These are phyloP conservation scores for Pterocarpus santalinus DNA, from an alignment of 306 rosid genomes.

Conservation along the genomic window DNA sequence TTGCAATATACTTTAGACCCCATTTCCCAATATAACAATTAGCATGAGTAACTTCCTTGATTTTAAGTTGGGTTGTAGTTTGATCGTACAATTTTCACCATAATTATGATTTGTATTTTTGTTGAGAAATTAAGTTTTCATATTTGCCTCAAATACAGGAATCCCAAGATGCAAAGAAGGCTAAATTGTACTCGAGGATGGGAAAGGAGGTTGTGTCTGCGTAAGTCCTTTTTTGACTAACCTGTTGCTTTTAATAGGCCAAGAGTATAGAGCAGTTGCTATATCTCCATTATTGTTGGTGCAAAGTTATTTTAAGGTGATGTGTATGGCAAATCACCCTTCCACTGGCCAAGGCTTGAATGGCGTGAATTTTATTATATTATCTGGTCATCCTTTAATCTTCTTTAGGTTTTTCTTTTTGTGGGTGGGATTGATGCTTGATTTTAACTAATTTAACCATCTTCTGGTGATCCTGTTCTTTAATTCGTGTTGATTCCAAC, in stretches of 20 bases:
- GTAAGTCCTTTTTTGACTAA: slow-evolving; percentile 61
- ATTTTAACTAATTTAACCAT: slow-evolving; percentile 11
- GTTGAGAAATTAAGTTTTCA: slow-evolving; percentile 11
- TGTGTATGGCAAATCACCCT: not conserved
- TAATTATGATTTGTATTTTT: not conserved
- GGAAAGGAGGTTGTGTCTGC: slow-evolving; percentile 97
- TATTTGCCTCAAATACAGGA: slow-evolving; percentile 57
- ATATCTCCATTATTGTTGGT: not conserved
- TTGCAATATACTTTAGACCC: not conserved
- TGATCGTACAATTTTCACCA: not conserved
- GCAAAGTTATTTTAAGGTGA: slow-evolving; percentile 17
- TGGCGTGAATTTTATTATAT: slow-evolving; percentile 4
- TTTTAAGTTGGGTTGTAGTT: slow-evolving; percentile 4
- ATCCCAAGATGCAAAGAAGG: slow-evolving; percentile 79
- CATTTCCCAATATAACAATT: not conserved
- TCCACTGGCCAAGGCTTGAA: not conserved
- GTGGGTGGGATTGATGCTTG: slow-evolving; percentile 6
- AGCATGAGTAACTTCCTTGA: not conserved
- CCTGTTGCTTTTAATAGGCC: slow-evolving; percentile 6
- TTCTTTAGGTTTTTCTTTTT: slow-evolving; percentile 5
- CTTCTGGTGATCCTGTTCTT: not conserved
- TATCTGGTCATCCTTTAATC: not conserved
- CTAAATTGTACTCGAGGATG: slow-evolving; percentile 79
- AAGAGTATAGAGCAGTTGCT: not conserved
- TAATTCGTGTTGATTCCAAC: slow-evolving; percentile 28